Evolutionary conservation across 2,329 filamentous ascomycete genomes (phyloP), one percentile per base, ranked within the genome.

Genomic region (Zymoseptoria brevis): DNA sequence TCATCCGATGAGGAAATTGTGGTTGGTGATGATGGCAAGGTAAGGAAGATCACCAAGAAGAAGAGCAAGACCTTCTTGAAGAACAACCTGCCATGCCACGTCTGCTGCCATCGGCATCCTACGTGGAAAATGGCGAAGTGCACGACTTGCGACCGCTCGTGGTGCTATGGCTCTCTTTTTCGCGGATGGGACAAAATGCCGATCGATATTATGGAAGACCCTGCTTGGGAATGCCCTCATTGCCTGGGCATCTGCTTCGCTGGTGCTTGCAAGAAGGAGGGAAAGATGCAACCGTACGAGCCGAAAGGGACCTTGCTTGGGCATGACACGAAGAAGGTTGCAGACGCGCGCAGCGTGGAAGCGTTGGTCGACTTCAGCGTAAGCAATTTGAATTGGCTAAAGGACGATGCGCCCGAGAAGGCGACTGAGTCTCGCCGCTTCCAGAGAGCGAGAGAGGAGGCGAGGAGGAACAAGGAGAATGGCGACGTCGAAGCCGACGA

Each of bases 121-220:
- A 85, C 81, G 19, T 96, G 95, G 83, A 92, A 90, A 68, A 84
- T 96, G 62, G 90, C 90, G 2, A 83, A 85, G 55, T 99, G 94
- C 74, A 86, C 85, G 0, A 83, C 81, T 8, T 97, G 94, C 69
- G 79, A 81, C 11, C 80, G 88, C 57, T 84, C 83, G 0, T 99
- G 95, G 71, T 97, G 94, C 73, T 99, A 95, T 70, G 93, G 93
- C n/a, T 88, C 88, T 16, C 80, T 99, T 1, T 97, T 91, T 75
- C 82, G 94, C 57, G 92, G 90, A 0, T 96, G 96, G 69, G 93
- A 97, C 72, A 83, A 91, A 71, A 88, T 90, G 82, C 94, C 94
- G 0, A 85, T 93, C 67, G 80, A 84, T 19, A 84, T 92, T 0
- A 87, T 96, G 81, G 86, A 95, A 70, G 81, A 89, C 63, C 83